A percentile compares a stretch with the other conserved stretches of the same genome.
These are phyloP conservation scores for Ceratopteris richardii DNA, from an alignment of 75 land plant species.

Conservation along the genomic window DNA sequence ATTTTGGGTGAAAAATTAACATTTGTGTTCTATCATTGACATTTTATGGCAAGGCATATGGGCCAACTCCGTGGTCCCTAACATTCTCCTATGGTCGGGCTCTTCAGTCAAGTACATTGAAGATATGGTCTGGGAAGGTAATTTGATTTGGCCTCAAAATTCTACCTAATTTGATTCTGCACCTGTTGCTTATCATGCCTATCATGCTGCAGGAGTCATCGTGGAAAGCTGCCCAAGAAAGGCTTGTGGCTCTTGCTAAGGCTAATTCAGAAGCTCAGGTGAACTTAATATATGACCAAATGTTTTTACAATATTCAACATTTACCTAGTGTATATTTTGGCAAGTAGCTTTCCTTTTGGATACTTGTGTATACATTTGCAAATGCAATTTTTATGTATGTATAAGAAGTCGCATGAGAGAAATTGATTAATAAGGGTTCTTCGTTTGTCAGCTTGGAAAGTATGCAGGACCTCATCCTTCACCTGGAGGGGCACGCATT, in stretches of 20 bases:
- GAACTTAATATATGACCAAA: background rate
- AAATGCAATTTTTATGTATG: no score
- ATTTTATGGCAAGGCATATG: constrained; percentile 10
- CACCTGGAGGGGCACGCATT: constrained; percentile 28
- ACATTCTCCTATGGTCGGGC: constrained; percentile 69
- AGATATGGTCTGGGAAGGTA: constrained; percentile 55
- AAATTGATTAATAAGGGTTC: no score
- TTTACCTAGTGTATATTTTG: no score
- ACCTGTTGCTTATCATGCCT: no score
- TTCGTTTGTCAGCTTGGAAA: constrained; percentile 24
- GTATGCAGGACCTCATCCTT: constrained; percentile 30
- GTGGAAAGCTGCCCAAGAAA: constrained; percentile 27
- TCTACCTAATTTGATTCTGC: no score
- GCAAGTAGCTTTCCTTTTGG: no score
- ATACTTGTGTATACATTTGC: no score
- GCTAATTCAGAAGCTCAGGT: constrained; percentile 39
- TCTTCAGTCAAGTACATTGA: constrained; percentile 63
- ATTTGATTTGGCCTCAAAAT: no score
- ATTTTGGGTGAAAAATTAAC: no score
- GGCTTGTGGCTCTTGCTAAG: constrained; percentile 34
- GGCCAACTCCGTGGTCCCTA: constrained; percentile 48
- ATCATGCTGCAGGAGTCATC: constrained; percentile 21
- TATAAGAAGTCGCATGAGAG: no score
- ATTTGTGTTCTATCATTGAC: no score
- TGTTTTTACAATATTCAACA: background rate